These are phyloP conservation scores for Cornus kousa DNA, from an alignment of 148 eudicot species.

Conservation along the genomic window DNA sequence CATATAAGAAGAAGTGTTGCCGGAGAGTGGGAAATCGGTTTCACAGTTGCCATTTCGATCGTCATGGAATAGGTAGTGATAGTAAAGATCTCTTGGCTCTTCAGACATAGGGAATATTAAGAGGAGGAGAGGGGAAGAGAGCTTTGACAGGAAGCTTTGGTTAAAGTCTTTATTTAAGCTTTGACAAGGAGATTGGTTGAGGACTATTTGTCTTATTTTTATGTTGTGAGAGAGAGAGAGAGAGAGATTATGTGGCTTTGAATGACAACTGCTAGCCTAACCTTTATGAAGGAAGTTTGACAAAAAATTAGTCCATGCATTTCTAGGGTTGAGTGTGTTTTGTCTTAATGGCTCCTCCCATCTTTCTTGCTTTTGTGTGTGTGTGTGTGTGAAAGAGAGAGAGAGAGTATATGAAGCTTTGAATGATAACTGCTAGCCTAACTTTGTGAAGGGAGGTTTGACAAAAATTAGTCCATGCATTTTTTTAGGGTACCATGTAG, in stretches of 20 bases:
- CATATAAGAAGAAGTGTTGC: background rate
- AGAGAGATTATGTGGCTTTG: conserved; percentile 1
- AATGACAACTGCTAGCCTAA: conserved; percentile 15
- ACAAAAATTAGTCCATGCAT: too few relatives aligned
- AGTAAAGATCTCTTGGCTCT: conserved; percentile 32
- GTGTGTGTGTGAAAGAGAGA: too few relatives aligned
- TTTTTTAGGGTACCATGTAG: too few relatives aligned
- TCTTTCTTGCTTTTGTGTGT: too few relatives aligned
- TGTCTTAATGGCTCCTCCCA: too few relatives aligned
- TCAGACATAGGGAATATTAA: conserved; percentile 30
- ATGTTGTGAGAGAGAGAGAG: conserved; percentile 6
- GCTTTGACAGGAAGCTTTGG: conserved; percentile 19
- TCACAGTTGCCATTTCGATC: conserved; percentile 6
- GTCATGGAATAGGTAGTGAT: conserved; percentile 26
- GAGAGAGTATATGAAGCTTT: too few relatives aligned
- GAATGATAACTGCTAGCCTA: too few relatives aligned
- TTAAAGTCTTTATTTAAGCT: conserved; percentile 28
- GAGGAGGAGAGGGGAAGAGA: background rate
- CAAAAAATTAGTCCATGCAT: conserved; percentile 7
- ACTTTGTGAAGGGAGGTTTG: too few relatives aligned
- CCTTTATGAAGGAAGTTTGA: conserved; percentile 29
- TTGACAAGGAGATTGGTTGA: conserved; percentile 33
- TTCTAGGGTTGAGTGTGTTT: background rate
- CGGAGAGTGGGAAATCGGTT: too few relatives aligned
- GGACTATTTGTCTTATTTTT: conserved; percentile 10